Conservation (phyloP, 176 grass and related monocot species). For the Panicum miliaceum region DNA sequence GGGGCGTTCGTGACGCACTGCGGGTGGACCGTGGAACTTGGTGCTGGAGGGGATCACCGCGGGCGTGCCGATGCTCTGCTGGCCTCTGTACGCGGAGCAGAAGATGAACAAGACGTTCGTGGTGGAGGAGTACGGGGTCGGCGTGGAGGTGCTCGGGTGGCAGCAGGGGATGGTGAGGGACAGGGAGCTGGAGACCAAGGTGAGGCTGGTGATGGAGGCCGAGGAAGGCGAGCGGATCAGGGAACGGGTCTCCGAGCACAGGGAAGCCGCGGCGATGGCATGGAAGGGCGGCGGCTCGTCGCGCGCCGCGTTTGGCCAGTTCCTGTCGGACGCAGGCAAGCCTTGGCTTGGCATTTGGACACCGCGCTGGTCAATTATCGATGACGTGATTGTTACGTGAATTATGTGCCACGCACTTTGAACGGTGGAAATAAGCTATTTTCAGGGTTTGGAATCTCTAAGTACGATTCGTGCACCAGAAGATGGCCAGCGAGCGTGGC, state of each 20-base stretch:
- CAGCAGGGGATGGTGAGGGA: not conserved
- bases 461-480: too few relatives aligned
- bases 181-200: slow-evolving; percentile 31
- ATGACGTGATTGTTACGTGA: too few relatives aligned
- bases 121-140: slow-evolving; percentile 40
- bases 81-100: slow-evolving; percentile 54
- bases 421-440: too few relatives aligned
- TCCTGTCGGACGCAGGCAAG: slow-evolving; percentile 11
- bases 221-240: slow-evolving; percentile 15
- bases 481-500: too few relatives aligned
- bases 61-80: slow-evolving; percentile 38
- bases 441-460: too few relatives aligned
- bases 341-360: too few relatives aligned
- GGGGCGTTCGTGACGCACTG: slow-evolving; percentile 66
- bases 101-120: slow-evolving; percentile 61
- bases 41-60: slow-evolving; percentile 40
- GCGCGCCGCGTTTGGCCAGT: not conserved
- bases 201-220: slow-evolving; percentile 26
- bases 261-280: not conserved
- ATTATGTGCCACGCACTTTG: too few relatives aligned
- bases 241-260: not conserved
- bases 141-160: slow-evolving; percentile 25
- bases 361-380: too few relatives aligned
- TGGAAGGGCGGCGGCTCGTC: slow-evolving; percentile 25
- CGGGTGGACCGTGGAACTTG: slow-evolving; percentile 81